Conservation (phyloP, 2,329 filamentous ascomycete species). For the Pseudovirgaria hyperparasitica region DNA sequence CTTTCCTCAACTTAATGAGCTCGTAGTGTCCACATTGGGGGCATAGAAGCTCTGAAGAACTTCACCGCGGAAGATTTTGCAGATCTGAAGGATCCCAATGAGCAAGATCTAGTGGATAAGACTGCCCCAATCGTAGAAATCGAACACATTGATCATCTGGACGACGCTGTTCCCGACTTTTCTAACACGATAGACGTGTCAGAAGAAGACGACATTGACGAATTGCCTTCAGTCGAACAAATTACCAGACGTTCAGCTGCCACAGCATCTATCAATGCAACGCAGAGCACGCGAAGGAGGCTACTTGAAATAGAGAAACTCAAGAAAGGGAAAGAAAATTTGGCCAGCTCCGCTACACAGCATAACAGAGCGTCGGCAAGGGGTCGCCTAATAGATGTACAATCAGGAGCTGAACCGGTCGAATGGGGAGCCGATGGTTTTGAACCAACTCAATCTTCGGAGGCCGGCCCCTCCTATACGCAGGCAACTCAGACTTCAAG, state of each 20-base stretch:
- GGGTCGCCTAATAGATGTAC: slow-evolving; percentile 29
- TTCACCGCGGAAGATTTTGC: no score
- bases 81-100: no score
- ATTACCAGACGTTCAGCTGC: background rate
- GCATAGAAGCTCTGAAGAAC: no score
- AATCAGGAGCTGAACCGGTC: slow-evolving; percentile 24
- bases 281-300: slow-evolving; percentile 12
- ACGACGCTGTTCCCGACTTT: no score
- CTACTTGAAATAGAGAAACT: slow-evolving; percentile 11
- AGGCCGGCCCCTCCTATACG: slow-evolving; percentile 10
- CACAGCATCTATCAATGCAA: slow-evolving; percentile 2
- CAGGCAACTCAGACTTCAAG: slow-evolving; percentile 12
- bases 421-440: slow-evolving; percentile 26
- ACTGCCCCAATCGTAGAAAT: no score
- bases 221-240: background rate
- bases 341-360: slow-evolving; percentile 6
- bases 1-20: no score
- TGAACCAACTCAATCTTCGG: slow-evolving; percentile 14
- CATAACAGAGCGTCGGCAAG: slow-evolving; percentile 21
- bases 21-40: no score
- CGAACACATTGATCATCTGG: no score
- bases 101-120: no score
- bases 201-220: background rate
- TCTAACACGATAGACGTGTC: no score
- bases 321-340: slow-evolving; percentile 9